phyloP scores from a whole-genome alignment of 2,329 filamentous ascomycete genomes.

The Cladosporium sp. region DNA sequence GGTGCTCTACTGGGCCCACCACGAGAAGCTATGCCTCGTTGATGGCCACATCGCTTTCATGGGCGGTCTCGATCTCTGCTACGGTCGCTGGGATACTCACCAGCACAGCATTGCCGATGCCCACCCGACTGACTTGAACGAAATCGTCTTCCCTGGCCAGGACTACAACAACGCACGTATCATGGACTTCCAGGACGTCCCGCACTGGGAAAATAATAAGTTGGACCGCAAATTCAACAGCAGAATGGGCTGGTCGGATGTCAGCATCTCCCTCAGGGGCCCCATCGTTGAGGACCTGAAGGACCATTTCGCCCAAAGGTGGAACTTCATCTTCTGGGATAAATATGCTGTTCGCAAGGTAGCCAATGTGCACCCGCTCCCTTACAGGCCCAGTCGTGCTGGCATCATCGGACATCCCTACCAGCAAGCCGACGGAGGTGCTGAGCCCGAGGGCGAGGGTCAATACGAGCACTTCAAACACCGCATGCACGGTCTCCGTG shows the following conservation, averaged over 20 bases:
- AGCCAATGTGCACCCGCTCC: constrained; percentile 48
- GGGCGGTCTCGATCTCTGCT: constrained; percentile 85
- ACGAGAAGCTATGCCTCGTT: constrained; percentile 85
- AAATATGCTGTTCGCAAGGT: constrained; percentile 70
- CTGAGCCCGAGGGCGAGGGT: constrained; percentile 31
- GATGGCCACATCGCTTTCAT: constrained; percentile 83
- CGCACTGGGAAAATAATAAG: constrained; percentile 81
- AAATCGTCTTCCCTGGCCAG: constrained; percentile 82
- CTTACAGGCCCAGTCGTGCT: constrained; percentile 40
- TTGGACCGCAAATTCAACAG: constrained; percentile 70
- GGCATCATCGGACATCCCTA: constrained; percentile 40
- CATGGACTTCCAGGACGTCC: constrained; percentile 80
- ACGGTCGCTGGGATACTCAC: constrained; percentile 85
- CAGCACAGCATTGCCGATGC: constrained; percentile 79
- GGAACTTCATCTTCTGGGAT: constrained; percentile 86
- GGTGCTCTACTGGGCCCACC: constrained; percentile 88
- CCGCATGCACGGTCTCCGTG: constrained; percentile 34
- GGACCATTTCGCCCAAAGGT: constrained; percentile 79
- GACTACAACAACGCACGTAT: constrained; percentile 89
- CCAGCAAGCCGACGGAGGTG: constrained; percentile 30
- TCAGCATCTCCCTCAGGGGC: constrained; percentile 74
- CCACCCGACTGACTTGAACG: constrained; percentile 74
- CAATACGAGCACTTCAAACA: constrained; percentile 38
- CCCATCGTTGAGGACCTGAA: constrained; percentile 74
- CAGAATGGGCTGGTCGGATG: constrained; percentile 91